Evolutionary conservation across 2,329 filamentous ascomycete species (phyloP).

Genomic region (Davidsoniella virescens): DNA sequence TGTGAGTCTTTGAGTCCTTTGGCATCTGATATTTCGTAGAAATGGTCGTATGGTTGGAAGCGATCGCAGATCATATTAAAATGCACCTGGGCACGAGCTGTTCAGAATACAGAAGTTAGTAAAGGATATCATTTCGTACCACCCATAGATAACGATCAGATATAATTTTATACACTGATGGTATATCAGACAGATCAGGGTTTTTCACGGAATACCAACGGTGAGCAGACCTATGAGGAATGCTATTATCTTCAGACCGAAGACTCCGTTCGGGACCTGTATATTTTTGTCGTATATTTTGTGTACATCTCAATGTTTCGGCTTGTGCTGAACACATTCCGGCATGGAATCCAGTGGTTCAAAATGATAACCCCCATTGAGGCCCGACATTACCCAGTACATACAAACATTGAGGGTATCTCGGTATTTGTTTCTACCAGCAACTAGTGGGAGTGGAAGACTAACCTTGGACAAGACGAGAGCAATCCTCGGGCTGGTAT

Average conservation of each 20-base stretch:
- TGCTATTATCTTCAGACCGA: too few species aligned
- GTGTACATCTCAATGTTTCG: not conserved
- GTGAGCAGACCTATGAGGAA: too few species aligned
- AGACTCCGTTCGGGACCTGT: too few species aligned
- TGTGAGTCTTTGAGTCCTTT: conserved; percentile 76
- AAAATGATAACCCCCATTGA: not conserved
- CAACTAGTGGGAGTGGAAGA: conserved; percentile 7
- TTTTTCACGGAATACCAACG: too few species aligned
- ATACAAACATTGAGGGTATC: not conserved
- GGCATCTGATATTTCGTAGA: conserved; percentile 57
- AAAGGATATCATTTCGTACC: not conserved
- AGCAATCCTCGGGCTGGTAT: conserved; percentile 81
- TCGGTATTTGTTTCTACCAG: not conserved
- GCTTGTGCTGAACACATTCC: not conserved
- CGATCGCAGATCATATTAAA: conserved; percentile 50
- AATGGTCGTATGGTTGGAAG: conserved; percentile 75
- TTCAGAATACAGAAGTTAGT: conserved; percentile 6
- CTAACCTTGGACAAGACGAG: conserved; percentile 79
- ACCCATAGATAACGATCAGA: not conserved
- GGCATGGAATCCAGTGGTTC: not conserved
- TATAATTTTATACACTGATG: not conserved
- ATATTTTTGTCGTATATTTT: too few species aligned
- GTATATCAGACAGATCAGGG: too few species aligned
- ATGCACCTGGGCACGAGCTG: conserved; percentile 68
- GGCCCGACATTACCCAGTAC: not conserved